Evolutionary conservation across 768 basidiomycete species (phyloP).

Genomic region (Rhodocollybia butyracea): DNA sequence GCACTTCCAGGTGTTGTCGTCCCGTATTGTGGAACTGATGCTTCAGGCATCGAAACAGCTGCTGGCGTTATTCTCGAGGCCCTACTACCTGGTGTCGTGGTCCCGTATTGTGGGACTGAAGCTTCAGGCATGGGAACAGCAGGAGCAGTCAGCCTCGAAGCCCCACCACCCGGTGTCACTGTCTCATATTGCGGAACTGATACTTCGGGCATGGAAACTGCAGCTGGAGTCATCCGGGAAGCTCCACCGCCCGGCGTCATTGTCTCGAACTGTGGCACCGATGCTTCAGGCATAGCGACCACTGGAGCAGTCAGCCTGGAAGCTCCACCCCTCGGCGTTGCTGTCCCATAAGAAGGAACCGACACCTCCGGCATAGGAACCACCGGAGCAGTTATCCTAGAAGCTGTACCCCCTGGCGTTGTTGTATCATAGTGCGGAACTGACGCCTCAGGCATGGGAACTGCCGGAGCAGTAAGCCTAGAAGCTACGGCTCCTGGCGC

Average conservation of each 20-base stretch:
- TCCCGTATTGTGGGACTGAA: neutral
- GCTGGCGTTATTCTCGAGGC: neutral
- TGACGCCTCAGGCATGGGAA: neutral
- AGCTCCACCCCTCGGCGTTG: too few species aligned
- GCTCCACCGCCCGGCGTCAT: neutral
- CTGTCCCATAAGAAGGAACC: neutral
- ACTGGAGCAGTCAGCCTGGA: too few species aligned
- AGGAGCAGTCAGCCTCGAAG: neutral
- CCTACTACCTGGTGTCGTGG: neutral
- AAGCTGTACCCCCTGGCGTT: neutral
- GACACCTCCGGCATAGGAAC: neutral
- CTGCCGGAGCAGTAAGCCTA: neutral
- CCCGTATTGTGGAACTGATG: neutral
- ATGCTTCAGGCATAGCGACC: neutral
- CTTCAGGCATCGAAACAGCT: slow-evolving; percentile 2
- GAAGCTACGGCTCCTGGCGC: neutral
- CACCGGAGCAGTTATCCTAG: neutral
- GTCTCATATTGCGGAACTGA: neutral
- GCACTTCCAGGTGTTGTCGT: neutral
- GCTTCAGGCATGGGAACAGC: neutral
- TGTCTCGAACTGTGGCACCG: neutral
- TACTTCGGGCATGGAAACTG: neutral
- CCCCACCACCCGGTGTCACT: neutral
- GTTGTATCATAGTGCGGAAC: neutral
- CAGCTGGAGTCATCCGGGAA: neutral